phyloP scores from a whole-genome alignment of 805 yeast genomes.

The Metschnikowia peoriensis region DNA sequence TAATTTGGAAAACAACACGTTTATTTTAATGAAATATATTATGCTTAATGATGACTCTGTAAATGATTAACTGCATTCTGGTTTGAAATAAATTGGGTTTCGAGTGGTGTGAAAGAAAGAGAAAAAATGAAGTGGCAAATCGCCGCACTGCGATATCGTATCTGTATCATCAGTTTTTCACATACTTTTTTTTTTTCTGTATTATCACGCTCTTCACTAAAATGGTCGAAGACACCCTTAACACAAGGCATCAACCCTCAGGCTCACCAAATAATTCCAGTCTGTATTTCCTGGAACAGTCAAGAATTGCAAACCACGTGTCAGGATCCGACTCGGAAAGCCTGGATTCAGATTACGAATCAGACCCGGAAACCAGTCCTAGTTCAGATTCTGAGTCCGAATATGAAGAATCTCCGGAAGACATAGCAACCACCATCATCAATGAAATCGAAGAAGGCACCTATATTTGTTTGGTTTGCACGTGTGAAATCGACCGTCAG shows the following conservation, averaged over 20 bases:
- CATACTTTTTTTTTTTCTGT: not conserved
- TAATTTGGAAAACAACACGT: not conserved
- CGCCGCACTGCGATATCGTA: slow-evolving; percentile 1
- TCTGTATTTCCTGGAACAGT: not conserved
- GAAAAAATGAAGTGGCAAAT: slow-evolving; percentile 3
- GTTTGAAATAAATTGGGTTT: not conserved
- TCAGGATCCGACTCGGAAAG: not conserved
- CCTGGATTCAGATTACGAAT: slow-evolving; percentile 1
- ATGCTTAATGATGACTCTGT: not conserved
- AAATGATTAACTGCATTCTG: not conserved
- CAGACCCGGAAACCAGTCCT: slow-evolving; percentile 1
- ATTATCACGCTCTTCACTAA: not conserved
- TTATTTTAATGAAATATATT: not conserved
- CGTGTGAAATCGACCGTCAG: slow-evolving; percentile 67
- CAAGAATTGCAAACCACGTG: not conserved
- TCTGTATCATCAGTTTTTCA: not conserved
- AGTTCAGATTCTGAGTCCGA: slow-evolving; percentile 13
- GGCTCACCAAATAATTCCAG: not conserved
- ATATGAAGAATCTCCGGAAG: slow-evolving; percentile 21
- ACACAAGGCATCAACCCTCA: not conserved
- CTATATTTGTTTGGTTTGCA: slow-evolving; percentile 85
- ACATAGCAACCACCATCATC: slow-evolving; percentile 43
- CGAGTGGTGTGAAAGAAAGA: not conserved
- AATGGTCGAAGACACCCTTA: slow-evolving; percentile 2
- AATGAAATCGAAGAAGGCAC: slow-evolving; percentile 64